These are phyloP conservation scores for Waltergamsia citrina DNA, from an alignment of 2,329 filamentous ascomycete genomes.

Conservation along the genomic window DNA sequence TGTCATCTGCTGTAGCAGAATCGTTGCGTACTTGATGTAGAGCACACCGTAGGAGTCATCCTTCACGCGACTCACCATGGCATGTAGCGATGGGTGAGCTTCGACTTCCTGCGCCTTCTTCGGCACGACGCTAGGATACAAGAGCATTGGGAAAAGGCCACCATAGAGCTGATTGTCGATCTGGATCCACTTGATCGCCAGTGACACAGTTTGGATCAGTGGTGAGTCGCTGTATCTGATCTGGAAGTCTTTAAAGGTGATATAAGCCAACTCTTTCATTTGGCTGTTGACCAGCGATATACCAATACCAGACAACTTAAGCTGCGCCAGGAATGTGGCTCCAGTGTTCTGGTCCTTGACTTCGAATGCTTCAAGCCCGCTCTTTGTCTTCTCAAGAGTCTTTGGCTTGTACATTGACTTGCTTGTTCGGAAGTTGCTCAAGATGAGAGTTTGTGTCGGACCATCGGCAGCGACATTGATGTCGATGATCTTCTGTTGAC, in stretches of 20 bases:
- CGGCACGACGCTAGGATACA: conserved; percentile 95
- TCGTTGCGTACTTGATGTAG: conserved; percentile 95
- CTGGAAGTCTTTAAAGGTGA: conserved; percentile 86
- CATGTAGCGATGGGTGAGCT: conserved; percentile 87
- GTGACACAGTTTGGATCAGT: conserved; percentile 82
- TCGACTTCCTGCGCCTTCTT: conserved; percentile 97
- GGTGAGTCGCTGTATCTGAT: conserved; percentile 89
- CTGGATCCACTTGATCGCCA: conserved; percentile 97
- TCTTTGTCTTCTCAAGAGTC: conserved; percentile 37
- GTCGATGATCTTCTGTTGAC: conserved; percentile 81
- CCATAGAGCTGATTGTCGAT: conserved; percentile 98
- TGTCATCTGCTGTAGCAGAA: conserved; percentile 95
- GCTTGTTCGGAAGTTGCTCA: conserved; percentile 88
- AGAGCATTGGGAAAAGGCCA: conserved; percentile 92
- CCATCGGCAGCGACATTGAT: conserved; percentile 94
- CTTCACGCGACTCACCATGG: conserved; percentile 88
- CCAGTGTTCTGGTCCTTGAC: conserved; percentile 87
- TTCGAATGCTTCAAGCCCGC: conserved; percentile 60
- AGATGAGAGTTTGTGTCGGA: conserved; percentile 85
- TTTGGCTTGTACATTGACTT: conserved; percentile 76
- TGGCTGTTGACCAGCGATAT: conserved; percentile 91
- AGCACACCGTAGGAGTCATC: conserved; percentile 96
- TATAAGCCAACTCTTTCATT: conserved; percentile 82
- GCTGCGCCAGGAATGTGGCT: conserved; percentile 79
- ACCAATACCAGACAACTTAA: conserved; percentile 83